Base-by-base conservation (phyloP, 2,329 filamentous ascomycete genomes). In the Aphanocladium album region DNA sequence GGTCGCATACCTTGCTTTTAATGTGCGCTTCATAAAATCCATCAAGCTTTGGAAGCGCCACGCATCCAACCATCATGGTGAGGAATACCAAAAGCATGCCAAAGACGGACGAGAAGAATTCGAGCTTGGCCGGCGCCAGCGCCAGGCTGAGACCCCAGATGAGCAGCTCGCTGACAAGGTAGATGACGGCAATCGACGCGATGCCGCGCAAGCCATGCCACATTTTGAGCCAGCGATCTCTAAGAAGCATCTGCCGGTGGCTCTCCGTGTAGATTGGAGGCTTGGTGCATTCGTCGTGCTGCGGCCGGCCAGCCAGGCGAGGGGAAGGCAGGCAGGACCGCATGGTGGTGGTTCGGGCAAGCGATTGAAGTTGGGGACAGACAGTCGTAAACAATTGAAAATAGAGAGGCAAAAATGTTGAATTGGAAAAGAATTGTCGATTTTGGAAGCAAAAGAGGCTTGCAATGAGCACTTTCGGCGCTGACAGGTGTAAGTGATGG, bases 51-150 rank as follows among this genome's bases (percentile, higher is more conserved):
- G 60, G 60, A 17, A 62, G 67, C 0, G 68, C 49, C 1, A 63
- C 37, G 27, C 63, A 64, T 5, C 70, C 50, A 0, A 66, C 30
- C 2, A 73, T 67, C 71, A 78, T 77, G 9, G 69, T 43, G 0
- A 64, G 60, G 50, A 78, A 78, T 0, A 77, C 69, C 17, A 76
- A 50, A 0, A 73, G 16, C 80, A 83, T 83, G 37, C 77, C 78
- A 35, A 80, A 60, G 47, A 83, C 78, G 7, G 80, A 74, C 0
- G 79, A 75, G 5, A 81, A 78, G 61, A 80, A 82, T 27, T 77
- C 70, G n/a, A 77, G 62, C 2, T 68, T 60, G 2, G 66, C 68
- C 0, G 65, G 63, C 11, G 71, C 64, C 17, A 81, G 67, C 1
- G 67, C 66, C 11, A 70, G 64, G 35, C 77, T 76, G 11, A 82